phyloP scores from a whole-genome alignment of 2,329 filamentous ascomycete genomes.

The Clonostachys solani region DNA sequence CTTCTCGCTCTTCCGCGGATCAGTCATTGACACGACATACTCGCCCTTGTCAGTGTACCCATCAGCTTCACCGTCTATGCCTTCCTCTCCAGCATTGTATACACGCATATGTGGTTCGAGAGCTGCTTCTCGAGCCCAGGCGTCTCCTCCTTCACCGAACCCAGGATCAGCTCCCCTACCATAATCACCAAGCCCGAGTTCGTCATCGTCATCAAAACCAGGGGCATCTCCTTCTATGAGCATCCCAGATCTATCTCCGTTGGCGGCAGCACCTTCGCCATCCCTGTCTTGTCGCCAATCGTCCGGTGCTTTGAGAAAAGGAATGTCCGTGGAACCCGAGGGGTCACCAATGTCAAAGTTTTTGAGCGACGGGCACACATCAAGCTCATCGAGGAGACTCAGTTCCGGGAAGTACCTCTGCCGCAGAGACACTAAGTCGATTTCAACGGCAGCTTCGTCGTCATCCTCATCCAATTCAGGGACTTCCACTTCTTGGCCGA shows the following conservation, averaged over 20 bases:
- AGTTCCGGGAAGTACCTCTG: conserved; percentile 85
- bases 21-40: conserved; percentile 77
- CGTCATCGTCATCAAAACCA: conserved; percentile 68
- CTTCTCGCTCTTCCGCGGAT: conserved; percentile 58
- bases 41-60: conserved; percentile 54
- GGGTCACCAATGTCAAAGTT: conserved; percentile 88
- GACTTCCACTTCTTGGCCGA: conserved; percentile 4
- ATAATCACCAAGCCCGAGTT: conserved; percentile 67
- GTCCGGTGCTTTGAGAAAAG: conserved; percentile 84
- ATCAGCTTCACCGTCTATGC: conserved; percentile 39
- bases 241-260: conserved; percentile 70
- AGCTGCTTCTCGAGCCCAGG: conserved; percentile 88
- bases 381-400: conserved; percentile 71
- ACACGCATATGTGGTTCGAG: conserved; percentile 82
- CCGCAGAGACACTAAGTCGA: conserved; percentile 73
- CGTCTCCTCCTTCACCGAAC: conserved; percentile 94
- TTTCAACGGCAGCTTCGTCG: conserved; percentile 57
- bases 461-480: conserved; percentile 28
- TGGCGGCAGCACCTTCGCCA: conserved; percentile 50
- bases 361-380: conserved; percentile 93
- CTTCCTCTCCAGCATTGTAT: conserved; percentile 61
- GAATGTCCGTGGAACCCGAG: conserved; percentile 80
- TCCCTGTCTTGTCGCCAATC: conserved; percentile 75
- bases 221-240: conserved; percentile 85
- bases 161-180: conserved; percentile 70